Percentiles rank a stretch among this genome's conserved stretches.
Conservation (phyloP, 345 rosid species). For the Dipteronia sinensis region DNA sequence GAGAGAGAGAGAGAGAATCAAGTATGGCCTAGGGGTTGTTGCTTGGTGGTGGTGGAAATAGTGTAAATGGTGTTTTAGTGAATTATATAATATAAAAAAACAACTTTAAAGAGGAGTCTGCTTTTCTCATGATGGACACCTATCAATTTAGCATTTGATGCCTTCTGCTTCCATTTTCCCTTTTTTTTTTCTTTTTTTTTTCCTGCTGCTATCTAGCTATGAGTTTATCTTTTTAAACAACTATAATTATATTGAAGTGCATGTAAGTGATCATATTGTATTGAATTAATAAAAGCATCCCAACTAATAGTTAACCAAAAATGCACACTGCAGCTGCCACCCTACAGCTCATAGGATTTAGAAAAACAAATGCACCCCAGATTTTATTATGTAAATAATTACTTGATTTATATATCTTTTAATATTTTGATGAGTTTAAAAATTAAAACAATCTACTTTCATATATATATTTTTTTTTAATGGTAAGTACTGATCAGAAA, state of each 20-base stretch:
- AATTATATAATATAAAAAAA: too few relatives aligned
- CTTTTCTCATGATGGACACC: constrained; percentile 3
- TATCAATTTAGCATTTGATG: constrained; percentile 15
- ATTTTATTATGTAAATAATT: background rate
- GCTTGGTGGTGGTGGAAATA: constrained; percentile 24
- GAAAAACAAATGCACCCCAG: background rate
- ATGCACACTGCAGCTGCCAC: background rate
- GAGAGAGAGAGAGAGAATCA: constrained; percentile 21
- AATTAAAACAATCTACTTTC: background rate
- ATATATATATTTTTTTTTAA: too few relatives aligned
- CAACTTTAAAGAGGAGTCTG: background rate
- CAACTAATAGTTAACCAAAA: background rate
- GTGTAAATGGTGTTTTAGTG: background rate
- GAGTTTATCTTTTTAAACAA: background rate
- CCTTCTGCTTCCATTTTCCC: background rate
- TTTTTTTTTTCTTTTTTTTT: background rate
- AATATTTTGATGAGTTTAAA: too few relatives aligned
- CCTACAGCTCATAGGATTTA: background rate
- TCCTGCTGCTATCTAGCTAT: background rate
- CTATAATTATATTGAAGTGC: background rate
- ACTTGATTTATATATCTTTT: background rate
- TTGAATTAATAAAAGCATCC: background rate
- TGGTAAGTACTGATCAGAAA: too few relatives aligned
- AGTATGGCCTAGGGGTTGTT: constrained; percentile 26
- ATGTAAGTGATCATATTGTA: background rate